Evolutionary conservation across 73 alveolate species (phyloP).

Genomic region (Uronychia setigera): DNA sequence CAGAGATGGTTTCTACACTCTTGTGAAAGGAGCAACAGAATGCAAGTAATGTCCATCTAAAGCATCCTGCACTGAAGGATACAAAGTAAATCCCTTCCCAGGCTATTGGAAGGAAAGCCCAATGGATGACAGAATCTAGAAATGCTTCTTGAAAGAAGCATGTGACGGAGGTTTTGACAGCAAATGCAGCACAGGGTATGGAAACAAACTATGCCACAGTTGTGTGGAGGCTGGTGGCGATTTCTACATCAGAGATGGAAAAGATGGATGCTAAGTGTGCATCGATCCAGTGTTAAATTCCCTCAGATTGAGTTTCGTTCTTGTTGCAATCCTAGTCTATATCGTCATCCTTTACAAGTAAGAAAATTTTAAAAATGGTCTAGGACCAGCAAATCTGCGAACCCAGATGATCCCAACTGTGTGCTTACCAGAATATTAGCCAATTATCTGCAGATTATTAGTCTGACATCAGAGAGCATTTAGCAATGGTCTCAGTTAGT

Average conservation of each 20-base stretch:
- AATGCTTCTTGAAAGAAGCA: background rate
- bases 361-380: background rate
- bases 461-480: background rate
- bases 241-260: background rate
- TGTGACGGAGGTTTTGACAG: background rate
- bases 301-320: background rate
- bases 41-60: background rate
- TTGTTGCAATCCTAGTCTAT: background rate
- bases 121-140: background rate
- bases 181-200: background rate
- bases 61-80: slow-evolving; percentile 30
- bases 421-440: background rate
- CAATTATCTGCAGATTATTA: background rate
- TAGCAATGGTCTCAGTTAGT: background rate
- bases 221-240: background rate
- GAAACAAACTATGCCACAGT: background rate
- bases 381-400: background rate
- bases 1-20: background rate
- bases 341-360: background rate
- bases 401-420: background rate
- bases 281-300: background rate
- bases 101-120: slow-evolving; percentile 49
- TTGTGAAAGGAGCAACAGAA: background rate
- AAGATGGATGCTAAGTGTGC: background rate
- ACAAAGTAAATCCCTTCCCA: background rate